Conservation (phyloP, 495 filamentous ascomycete genomes). For the Tuber umbilicatum region DNA sequence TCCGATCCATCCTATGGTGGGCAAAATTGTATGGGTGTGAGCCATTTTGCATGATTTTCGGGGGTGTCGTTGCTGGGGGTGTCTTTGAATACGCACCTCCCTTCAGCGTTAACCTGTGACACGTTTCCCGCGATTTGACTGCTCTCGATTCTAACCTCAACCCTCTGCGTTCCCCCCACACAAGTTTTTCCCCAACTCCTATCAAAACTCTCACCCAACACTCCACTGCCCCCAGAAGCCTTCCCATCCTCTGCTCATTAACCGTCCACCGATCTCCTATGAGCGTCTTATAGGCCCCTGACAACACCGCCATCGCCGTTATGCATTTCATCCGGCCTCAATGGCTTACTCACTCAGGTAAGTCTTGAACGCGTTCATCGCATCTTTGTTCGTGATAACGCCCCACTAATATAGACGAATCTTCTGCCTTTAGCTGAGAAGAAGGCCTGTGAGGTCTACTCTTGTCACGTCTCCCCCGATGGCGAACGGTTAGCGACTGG, state of each 20-base stretch:
- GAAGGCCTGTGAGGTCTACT: slow-evolving; percentile 96
- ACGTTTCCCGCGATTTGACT: slow-evolving; percentile 1
- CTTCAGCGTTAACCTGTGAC: neutral
- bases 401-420: slow-evolving; percentile 14
- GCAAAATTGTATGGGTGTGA: neutral
- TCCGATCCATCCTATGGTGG: neutral
- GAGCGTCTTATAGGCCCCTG: neutral
- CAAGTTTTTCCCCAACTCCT: neutral
- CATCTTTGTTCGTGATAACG: slow-evolving; percentile 13
- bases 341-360: slow-evolving; percentile 89
- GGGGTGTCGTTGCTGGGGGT: neutral
- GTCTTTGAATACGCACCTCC: neutral
- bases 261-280: neutral
- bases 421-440: slow-evolving; percentile 61
- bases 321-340: slow-evolving; percentile 92
- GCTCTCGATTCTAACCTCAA: neutral
- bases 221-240: neutral
- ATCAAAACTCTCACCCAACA: neutral
- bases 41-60: neutral
- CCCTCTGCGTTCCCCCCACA: neutral
- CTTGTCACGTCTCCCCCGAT: slow-evolving; percentile 92
- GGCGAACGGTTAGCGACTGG: slow-evolving; percentile 80
- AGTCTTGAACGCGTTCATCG: slow-evolving; percentile 31
- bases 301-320: slow-evolving; percentile 10
- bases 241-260: neutral